Conservation (phyloP, 192 early-diverging fungal species). For the Coemansia erecta region DNA sequence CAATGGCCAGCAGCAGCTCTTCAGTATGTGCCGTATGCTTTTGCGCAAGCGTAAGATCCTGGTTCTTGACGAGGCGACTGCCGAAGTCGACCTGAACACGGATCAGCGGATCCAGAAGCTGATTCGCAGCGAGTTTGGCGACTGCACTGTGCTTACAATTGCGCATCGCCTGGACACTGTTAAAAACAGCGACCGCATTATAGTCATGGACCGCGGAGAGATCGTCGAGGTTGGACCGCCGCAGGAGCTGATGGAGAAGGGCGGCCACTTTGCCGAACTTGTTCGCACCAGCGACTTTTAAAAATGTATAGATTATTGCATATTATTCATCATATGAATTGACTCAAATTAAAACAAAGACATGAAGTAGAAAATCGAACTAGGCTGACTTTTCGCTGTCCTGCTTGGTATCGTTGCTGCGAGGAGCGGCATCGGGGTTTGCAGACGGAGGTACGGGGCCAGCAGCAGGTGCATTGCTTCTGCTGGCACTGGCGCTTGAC, state of each 20-base stretch:
- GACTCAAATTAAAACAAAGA: too few species aligned
- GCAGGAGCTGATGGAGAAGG: slow-evolving; percentile 10
- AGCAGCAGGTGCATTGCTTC: not conserved
- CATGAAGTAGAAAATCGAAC: too few species aligned
- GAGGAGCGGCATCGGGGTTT: not conserved
- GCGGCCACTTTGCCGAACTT: slow-evolving; percentile 6
- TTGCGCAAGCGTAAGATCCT: slow-evolving; percentile 54
- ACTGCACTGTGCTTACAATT: slow-evolving; percentile 57
- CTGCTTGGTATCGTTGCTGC: not conserved
- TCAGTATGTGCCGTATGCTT: slow-evolving; percentile 58
- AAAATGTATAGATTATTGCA: not conserved
- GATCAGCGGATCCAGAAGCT: slow-evolving; percentile 3
- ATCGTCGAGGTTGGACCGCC: slow-evolving; percentile 13
- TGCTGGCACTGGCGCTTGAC: not conserved
- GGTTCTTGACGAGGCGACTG: slow-evolving; percentile 66
- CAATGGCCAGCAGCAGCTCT: slow-evolving; percentile 58
- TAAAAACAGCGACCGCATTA: slow-evolving; percentile 62
- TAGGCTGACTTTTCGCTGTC: too few species aligned
- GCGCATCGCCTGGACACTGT: slow-evolving; percentile 70
- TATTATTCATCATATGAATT: not conserved
- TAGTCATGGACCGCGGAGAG: slow-evolving; percentile 57
- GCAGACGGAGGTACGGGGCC: not conserved
- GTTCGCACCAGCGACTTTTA: slow-evolving; percentile 8
- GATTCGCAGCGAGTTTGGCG: slow-evolving; percentile 52
- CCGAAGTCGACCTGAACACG: slow-evolving; percentile 50